phyloP scores from a whole-genome alignment of 768 basidiomycete genomes.

The Lactarius deliciosus region DNA sequence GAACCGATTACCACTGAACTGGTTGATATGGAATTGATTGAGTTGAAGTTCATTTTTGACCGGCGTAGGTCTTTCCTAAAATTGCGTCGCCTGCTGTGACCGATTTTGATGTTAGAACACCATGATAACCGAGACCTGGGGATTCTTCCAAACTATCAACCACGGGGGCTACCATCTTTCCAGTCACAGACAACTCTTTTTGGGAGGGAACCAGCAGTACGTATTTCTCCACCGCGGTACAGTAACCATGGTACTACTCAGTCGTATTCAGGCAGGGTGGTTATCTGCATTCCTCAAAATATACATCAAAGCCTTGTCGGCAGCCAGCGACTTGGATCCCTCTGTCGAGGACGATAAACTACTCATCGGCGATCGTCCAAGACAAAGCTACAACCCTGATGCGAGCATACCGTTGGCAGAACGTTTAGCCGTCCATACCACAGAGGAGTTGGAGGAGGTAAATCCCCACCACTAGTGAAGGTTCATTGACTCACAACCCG shows the following conservation, averaged over 20 bases:
- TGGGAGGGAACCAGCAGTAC: conserved; percentile 59
- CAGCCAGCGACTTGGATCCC: conserved; percentile 78
- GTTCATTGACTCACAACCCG: conserved; percentile 8
- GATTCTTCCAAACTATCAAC: conserved; percentile 79
- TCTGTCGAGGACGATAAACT: conserved; percentile 73
- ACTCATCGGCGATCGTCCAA: conserved; percentile 77
- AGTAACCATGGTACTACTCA: not conserved
- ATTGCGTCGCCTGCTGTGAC: not conserved
- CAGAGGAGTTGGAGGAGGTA: conserved; percentile 59
- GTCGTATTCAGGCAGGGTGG: conserved; percentile 47
- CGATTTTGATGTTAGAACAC: conserved; percentile 49
- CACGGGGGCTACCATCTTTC: conserved; percentile 48
- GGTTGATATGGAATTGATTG: conserved; percentile 80
- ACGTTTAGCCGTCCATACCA: conserved; percentile 50
- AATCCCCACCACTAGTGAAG: conserved; percentile 25
- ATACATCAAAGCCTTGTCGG: conserved; percentile 75
- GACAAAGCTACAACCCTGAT: conserved; percentile 53
- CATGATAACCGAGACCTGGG: conserved; percentile 86
- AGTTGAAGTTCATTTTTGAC: conserved; percentile 80
- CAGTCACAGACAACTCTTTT: conserved; percentile 70
- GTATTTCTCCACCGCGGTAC: conserved; percentile 31
- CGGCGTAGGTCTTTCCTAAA: conserved; percentile 47
- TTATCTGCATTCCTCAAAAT: conserved; percentile 66
- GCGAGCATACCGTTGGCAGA: conserved; percentile 54
- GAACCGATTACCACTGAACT: conserved; percentile 69